These are phyloP conservation scores for Paraurostyla sp. DNA, from an alignment of 73 alveolate genomes.

Conservation along the genomic window DNA sequence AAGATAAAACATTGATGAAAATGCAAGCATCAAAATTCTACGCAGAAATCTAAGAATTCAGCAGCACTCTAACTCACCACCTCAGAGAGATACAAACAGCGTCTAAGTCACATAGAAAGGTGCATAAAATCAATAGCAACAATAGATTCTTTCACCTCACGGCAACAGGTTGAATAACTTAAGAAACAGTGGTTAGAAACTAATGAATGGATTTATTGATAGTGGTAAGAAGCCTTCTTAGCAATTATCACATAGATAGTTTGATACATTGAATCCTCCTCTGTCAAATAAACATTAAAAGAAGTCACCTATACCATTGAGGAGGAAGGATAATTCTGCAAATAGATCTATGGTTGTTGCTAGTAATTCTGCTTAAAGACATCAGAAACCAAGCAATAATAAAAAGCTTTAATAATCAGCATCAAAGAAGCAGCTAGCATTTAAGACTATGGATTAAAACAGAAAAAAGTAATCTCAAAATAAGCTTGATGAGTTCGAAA, in stretches of 20 bases:
- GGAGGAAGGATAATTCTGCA: conserved; percentile 21
- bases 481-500: conserved; percentile 51
- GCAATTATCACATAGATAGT: no score
- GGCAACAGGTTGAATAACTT: no score
- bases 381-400: conserved; percentile 47
- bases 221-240: no score
- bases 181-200: no score
- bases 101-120: no score
- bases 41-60: conserved; percentile 3
- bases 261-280: conserved; percentile 1
- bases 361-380: no score
- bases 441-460: background rate
- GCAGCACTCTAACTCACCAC: conserved; percentile 10
- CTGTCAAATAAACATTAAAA: background rate
- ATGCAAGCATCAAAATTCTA: conserved; percentile 5
- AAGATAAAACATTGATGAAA: conserved; percentile 16
- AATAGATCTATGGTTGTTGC: no score
- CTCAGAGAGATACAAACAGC: conserved; percentile 11
- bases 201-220: no score
- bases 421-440: background rate
- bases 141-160: no score
- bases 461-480: background rate
- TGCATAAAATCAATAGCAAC: no score
- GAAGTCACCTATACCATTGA: conserved; percentile 38
- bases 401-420: background rate